Evolutionary conservation across 345 rosid species (phyloP).

Genomic region (Durio zibethinus): DNA sequence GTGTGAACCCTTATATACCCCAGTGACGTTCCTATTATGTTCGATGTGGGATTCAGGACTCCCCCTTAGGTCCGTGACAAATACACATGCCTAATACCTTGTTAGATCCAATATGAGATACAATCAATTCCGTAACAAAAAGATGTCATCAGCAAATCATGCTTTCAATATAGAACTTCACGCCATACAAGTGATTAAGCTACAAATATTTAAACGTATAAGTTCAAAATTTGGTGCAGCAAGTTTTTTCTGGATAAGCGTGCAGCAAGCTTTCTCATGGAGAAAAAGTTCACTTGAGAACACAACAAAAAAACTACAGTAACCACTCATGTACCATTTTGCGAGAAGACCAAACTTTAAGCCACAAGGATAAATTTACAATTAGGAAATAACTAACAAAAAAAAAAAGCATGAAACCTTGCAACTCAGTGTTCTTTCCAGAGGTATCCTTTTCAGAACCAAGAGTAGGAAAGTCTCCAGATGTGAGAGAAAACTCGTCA

Average conservation of each 20-base stretch:
- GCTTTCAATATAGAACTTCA: background rate
- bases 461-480: conserved; percentile 96
- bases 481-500: conserved; percentile 75
- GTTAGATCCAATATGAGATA: background rate
- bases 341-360: conserved; percentile 13
- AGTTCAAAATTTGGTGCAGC: background rate
- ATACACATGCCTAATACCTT: background rate
- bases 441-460: conserved; percentile 75
- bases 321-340: background rate
- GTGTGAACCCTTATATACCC: too few relatives aligned
- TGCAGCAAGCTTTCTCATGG: background rate
- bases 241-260: background rate
- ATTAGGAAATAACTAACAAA: background rate
- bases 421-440: conserved; percentile 48
- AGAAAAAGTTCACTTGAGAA: background rate
- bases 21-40: too few relatives aligned
- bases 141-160: background rate
- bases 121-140: background rate
- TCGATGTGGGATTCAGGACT: too few relatives aligned
- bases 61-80: too few relatives aligned
- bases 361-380: conserved; percentile 13
- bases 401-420: conserved; percentile 45
- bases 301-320: background rate
- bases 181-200: background rate
- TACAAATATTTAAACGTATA: background rate